phyloP scores from a whole-genome alignment of 2,329 filamentous ascomycete species.

The Neofusicoccum laricinum region DNA sequence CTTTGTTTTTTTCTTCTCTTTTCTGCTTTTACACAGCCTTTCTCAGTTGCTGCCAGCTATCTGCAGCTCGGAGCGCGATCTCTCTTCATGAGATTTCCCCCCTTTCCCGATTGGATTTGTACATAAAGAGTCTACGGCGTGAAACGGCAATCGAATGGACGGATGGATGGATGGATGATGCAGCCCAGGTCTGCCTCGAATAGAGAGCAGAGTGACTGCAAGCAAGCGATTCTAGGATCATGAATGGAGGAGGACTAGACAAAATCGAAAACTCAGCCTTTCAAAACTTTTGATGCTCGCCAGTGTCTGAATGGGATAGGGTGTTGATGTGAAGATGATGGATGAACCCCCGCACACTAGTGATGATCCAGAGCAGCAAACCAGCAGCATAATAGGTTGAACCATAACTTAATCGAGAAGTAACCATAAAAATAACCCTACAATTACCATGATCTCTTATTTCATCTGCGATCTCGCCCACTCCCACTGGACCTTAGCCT shows the following conservation, averaged over 20 bases:
- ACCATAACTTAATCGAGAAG: no score
- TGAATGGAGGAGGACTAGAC: background rate
- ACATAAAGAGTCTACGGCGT: constrained; percentile 4
- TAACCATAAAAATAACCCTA: no score
- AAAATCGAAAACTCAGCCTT: background rate
- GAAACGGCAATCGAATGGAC: background rate
- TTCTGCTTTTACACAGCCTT: background rate
- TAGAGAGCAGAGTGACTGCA: background rate
- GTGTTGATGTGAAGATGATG: background rate
- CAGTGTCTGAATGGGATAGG: background rate
- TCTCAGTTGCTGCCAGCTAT: background rate
- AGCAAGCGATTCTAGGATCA: background rate
- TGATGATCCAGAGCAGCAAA: no score
- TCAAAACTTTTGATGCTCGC: no score
- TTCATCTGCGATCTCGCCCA: no score
- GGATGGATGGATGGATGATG: background rate
- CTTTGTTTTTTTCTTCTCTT: background rate
- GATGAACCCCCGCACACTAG: no score
- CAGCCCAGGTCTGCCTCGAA: background rate
- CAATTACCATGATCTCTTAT: no score
- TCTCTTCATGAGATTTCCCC: background rate
- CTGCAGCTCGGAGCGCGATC: background rate
- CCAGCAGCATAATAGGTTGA: no score
- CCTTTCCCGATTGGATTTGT: background rate
- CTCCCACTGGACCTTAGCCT: no score